Base-by-base conservation (phyloP, 164 flowering plant genomes). In the Chimonanthus praecox region DNA sequence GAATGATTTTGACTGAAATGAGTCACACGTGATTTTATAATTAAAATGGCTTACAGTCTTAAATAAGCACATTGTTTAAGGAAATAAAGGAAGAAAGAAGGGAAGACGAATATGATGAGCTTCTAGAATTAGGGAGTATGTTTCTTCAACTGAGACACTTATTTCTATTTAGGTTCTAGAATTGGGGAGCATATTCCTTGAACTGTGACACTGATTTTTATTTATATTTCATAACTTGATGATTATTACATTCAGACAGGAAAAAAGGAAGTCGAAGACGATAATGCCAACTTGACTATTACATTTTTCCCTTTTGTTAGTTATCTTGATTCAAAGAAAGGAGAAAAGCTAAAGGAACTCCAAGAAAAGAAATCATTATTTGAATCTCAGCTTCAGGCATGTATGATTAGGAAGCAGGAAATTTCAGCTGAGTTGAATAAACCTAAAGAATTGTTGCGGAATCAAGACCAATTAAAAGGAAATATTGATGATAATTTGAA, bases 401-500 rank as follows among this genome's bases (percentile, higher is more conserved):
- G 84, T 72, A 87, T 88, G 50, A 69, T 46, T 51, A 85, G 85
- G 84, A 86, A 80, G 74, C 75, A 80, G 75, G 92, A 90, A 77
- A 81, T 92, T 76, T 76, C 72, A 11, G 82, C 82, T 49, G 94
- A 92, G 75, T 78, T 93, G 70, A 71, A 76, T 64, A 88, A 85
- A 74, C 84, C 89, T 79, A 85, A 84, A 67, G 92, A 89, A 43
- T 63, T 87, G 78, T 80, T 75, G 81, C 73, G 82, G 66, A 82
- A 81, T 70, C 97, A 93, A 80, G 92, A 80, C 80, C 79, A 82
- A 64, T 33, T 95, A 63, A 89, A 84, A 77, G 78, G 97, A 75
- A 93, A 90, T 80, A 93, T 73, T 21, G 95, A 87, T 81, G 94
- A 89, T 66, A 95, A 93, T 71, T 82, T 95, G 78, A 86, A 87